Base-by-base conservation (phyloP, 202 grass and related monocot species). In the Digitaria exilis region DNA sequence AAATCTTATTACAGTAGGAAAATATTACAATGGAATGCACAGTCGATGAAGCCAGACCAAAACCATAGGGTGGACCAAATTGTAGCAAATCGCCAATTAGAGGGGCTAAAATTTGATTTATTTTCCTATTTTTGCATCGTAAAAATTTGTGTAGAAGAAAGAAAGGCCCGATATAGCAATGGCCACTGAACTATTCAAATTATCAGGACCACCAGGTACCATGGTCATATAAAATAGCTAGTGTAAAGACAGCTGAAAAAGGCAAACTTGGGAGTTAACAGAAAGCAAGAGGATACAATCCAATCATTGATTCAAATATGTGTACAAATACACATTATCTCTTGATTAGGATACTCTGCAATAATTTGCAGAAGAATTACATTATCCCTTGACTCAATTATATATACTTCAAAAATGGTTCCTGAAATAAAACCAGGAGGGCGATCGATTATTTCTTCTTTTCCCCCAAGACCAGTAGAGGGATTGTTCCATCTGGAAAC, bases 381-480 rank as follows among this genome's bases (percentile, higher is more conserved):
- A 67, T 31, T 21, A 73, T 60, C 48, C 50, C 22, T 73, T 66
- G 6, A 66, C 66, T 67, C 52, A 63, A 64, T 41, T 79, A 44
- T 78, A 80, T 66, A 68, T 68, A 67, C 49, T 39, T 50, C 41
- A 74, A 80, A 80, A 42, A 77, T 52, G 32, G 19, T 6, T 54
- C 61, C 51, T 75, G 69, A 60, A 79, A 61, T 70, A 60, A 65
- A 52, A 24, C 65, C 56, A 83, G 39, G 66, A 78, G 57, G 51
- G 16, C 56, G 32, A 29, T 73, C 17, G 29, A 10, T 78, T 65
- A 64, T 88, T 72, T 26, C 34, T 24, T 77, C 14, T 43, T 32
- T 17, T 1, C 13, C n/a, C n/a, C 32, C 3, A 25, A 73, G 45
- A 66, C 57, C 28, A 78, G 9, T 51, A 35, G 35, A 64, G 30